Conservation (phyloP, 805 yeast genomes). For the Lipomyces spencermartinsiae region DNA sequence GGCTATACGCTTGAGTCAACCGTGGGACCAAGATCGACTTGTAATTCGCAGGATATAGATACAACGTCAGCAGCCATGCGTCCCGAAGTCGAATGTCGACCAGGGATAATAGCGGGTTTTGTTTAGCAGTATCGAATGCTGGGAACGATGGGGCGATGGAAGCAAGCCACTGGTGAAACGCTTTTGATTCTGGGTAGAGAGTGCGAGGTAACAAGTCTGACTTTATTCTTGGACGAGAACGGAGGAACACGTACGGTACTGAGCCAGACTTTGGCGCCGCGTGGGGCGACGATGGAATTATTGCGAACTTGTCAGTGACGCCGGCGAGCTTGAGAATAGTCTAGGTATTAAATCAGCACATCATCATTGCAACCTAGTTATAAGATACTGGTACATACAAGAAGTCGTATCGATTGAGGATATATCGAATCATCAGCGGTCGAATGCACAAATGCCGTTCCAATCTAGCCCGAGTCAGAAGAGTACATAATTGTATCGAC, state of each 20-base stretch:
- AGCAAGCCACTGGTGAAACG: conserved; percentile 1
- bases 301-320: conserved; percentile 7
- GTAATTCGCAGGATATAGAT: conserved; percentile 16
- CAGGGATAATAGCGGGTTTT: conserved; percentile 19
- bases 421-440: conserved; percentile 14
- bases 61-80: conserved; percentile 28
- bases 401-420: conserved; percentile 24
- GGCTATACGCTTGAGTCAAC: background rate
- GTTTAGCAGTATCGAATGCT: background rate
- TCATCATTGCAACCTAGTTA: background rate
- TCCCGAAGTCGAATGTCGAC: conserved; percentile 24
- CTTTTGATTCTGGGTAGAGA: background rate
- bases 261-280: conserved; percentile 24
- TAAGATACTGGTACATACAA: conserved; percentile 16
- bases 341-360: conserved; percentile 2
- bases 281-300: conserved; percentile 22
- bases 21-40: conserved; percentile 10
- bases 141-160: background rate
- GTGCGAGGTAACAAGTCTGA: background rate
- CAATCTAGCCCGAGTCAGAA: background rate
- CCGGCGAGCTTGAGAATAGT: conserved; percentile 16
- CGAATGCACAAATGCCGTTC: conserved; percentile 26
- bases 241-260: conserved; percentile 28
- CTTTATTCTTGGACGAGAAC: background rate
- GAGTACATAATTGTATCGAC: background rate